Base-by-base conservation (phyloP, 371 early-diverging fungal genomes). In the Lichtheimia ornata region DNA sequence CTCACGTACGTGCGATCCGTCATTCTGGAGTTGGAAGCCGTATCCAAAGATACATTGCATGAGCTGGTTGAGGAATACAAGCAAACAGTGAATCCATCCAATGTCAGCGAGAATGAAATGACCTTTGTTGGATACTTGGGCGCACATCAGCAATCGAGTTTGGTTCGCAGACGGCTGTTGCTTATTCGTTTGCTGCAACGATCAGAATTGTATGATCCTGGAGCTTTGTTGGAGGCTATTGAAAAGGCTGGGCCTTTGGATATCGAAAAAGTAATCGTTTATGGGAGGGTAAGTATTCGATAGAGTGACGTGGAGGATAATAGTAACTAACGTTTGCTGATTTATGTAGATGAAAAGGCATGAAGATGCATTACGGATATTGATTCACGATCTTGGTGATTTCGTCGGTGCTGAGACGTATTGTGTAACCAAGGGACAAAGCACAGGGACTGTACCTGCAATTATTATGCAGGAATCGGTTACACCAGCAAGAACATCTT, bases 351-450 rank as follows among this genome's bases (percentile, higher is more conserved):
- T 79, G 64, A 67, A 65, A 18, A 72, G 77, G 42, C 85, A 85
- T 57, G 73, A 83, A 43, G 77, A 82, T 9, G 83, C 83, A 22
- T 65, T 89, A 41, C 60, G 66, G 30, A 78, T 82, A 17, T 58
- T 87, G 59, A 87, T 83, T 20, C 73, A 80, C 30, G 73, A 77
- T 9, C 40, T 89, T 42, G 65, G 72, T 13, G 91, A 91, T 60
- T 84, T 82, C 65, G 74, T 78, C 13, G 88, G 87, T 28, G 89
- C 85, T 11, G 90, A 91, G 58, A 82, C 76, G n/a, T 82, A 83
- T 43, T 87, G 88, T 56, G 75, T 83, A 14, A 84, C 83, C 12
- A 77, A 77, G 60, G 85, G 85, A 0, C 69, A 74, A 55, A 77
- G 77, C 28, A 69, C 67, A 47, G 77, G 77, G 28, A 52, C 58